phyloP scores from a whole-genome alignment of 306 rosid species.

The Vicia faba region DNA sequence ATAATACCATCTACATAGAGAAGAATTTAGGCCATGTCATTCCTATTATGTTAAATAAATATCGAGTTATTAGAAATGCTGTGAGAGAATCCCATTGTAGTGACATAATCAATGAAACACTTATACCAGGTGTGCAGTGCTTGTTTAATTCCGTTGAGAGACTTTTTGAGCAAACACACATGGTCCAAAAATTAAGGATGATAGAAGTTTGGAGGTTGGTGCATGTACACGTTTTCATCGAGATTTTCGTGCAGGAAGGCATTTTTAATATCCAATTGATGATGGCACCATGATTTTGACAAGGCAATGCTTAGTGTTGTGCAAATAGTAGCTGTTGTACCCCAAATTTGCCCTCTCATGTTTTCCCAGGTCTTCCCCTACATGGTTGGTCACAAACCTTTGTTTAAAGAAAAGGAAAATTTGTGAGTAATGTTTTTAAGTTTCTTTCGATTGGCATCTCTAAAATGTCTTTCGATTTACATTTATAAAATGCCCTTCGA shows the following conservation, averaged over 20 bases:
- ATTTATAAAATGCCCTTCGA: no score
- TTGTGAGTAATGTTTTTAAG: no score
- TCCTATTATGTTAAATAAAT: neutral
- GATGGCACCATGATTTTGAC: no score
- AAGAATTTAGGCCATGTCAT: no score
- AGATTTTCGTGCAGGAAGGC: neutral
- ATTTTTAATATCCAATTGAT: no score
- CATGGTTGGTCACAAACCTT: no score
- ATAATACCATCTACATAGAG: no score
- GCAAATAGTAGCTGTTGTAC: neutral
- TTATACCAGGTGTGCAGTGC: neutral
- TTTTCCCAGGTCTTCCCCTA: no score
- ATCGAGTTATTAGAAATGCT: neutral
- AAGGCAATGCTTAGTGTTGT: neutral
- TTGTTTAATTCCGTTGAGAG: neutral
- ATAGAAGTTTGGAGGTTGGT: neutral
- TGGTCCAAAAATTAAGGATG: neutral
- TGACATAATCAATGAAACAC: neutral
- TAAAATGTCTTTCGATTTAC: no score
- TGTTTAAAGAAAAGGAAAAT: no score
- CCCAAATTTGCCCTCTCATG: no score
- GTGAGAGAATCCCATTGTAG: neutral
- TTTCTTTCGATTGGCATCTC: no score
- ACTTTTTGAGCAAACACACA: neutral
- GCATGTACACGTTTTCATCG: neutral